These are phyloP conservation scores for Holtermanniella nyarrowii DNA, from an alignment of 768 basidiomycete species.

Conservation along the genomic window DNA sequence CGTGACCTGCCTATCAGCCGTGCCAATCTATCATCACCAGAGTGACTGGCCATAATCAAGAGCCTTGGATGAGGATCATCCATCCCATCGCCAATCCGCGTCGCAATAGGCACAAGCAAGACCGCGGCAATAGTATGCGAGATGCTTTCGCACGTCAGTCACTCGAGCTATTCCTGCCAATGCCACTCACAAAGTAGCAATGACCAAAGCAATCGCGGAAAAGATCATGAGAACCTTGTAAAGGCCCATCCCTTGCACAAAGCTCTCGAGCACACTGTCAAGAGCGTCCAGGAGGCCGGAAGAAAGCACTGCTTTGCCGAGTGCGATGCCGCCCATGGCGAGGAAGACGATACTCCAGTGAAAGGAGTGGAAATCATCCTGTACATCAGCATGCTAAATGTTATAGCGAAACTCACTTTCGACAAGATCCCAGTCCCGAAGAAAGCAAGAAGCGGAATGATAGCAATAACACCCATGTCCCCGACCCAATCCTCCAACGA, in stretches of 20 bases:
- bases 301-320: slow-evolving; percentile 83
- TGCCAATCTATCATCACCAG: not conserved
- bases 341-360: slow-evolving; percentile 91
- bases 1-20: slow-evolving; percentile 44
- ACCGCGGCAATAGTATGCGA: slow-evolving; percentile 96
- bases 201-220: slow-evolving; percentile 44
- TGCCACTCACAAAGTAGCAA: slow-evolving; percentile 38
- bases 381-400: slow-evolving; percentile 2
- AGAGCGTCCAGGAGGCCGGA: slow-evolving; percentile 77
- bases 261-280: slow-evolving; percentile 47
- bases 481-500: slow-evolving; percentile 65
- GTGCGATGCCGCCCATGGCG: slow-evolving; percentile 94
- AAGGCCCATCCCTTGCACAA: slow-evolving; percentile 55
- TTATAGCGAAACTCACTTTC: slow-evolving; percentile 53
- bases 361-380: slow-evolving; percentile 75
- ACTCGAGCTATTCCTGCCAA: not conserved
- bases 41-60: slow-evolving; percentile 65
- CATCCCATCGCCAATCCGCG: slow-evolving; percentile 73
- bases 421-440: slow-evolving; percentile 87
- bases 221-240: slow-evolving; percentile 64
- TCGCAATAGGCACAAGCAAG: slow-evolving; percentile 90
- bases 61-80: slow-evolving; percentile 61
- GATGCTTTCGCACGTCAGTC: slow-evolving; percentile 57
- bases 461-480: slow-evolving; percentile 95
- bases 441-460: slow-evolving; percentile 84